These are phyloP conservation scores for Sphagnurus paluster DNA, from an alignment of 1,284 basidiomycete species.

Conservation along the genomic window DNA sequence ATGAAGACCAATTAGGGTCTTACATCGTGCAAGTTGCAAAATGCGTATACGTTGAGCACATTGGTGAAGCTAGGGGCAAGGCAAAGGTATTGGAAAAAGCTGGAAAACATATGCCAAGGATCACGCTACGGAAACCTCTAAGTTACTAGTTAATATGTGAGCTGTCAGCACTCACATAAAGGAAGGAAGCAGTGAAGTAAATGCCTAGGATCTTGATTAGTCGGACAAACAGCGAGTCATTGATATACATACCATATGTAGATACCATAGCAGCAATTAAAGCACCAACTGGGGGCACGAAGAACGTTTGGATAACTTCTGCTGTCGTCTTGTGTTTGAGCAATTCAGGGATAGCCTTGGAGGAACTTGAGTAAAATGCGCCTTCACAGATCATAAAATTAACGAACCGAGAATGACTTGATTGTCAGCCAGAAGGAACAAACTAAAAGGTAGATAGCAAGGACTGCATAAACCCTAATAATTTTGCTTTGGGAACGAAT, in stretches of 20 bases:
- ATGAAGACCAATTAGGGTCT: slow-evolving; percentile 19
- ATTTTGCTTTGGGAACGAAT: too few relatives aligned
- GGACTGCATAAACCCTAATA: slow-evolving; percentile 73
- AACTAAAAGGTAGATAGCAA: slow-evolving; percentile 79
- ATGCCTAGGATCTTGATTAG: slow-evolving; percentile 46
- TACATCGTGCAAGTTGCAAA: slow-evolving; percentile 93
- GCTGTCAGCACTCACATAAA: slow-evolving; percentile 68
- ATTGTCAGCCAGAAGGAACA: slow-evolving; percentile 86
- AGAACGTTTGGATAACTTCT: slow-evolving; percentile 56
- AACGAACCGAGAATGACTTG: slow-evolving; percentile 70
- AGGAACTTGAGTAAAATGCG: slow-evolving; percentile 7
- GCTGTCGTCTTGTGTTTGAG: slow-evolving; percentile 48
- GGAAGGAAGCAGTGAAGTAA: slow-evolving; percentile 82
- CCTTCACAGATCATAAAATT: background rate
- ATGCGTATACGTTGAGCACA: slow-evolving; percentile 94
- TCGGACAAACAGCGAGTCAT: background rate
- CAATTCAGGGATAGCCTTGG: slow-evolving; percentile 60
- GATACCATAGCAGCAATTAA: slow-evolving; percentile 87
- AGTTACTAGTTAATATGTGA: slow-evolving; percentile 8
- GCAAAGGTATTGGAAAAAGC: slow-evolving; percentile 90
- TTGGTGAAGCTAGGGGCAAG: slow-evolving; percentile 93
- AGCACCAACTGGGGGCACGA: slow-evolving; percentile 78
- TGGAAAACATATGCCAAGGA: slow-evolving; percentile 99
- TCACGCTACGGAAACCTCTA: slow-evolving; percentile 70
- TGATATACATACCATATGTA: slow-evolving; percentile 66